Evolutionary conservation across 2,329 filamentous ascomycete genomes (phyloP), one percentile per base, ranked within the genome.

Genomic region (Arthrobotrys iridis): DNA sequence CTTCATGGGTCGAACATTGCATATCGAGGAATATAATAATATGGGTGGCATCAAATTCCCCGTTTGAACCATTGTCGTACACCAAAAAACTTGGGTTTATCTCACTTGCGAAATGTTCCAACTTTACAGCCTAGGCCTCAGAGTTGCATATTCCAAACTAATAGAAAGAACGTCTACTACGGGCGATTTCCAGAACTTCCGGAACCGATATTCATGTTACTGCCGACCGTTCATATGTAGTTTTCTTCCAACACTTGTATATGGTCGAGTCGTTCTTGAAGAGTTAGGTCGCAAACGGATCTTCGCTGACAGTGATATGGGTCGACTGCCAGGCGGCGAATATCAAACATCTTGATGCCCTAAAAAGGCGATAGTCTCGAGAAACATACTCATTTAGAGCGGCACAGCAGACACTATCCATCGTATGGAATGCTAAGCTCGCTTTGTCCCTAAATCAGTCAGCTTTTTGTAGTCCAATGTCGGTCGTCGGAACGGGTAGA

Each of bases 261-360:
- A n/a, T n/a, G n/a, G n/a, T n/a, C n/a, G 24, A 43, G 45, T n/a
- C 46, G 43, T 48, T 30, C 48, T 70, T 37, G 45, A 68, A 68
- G 22, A 43, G 55, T 59, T 43, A 41, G 30, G 35, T 59, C 35
- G 22, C 33, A 43, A 45, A 30, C 57, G 24, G 65, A 62, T 71
- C 58, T 52, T 62, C 55, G 57, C 35, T 40, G 60, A 33, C 20
- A 15, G n/a, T 46, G 30, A 22, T n/a, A 55, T 59, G 40, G 30
- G 40, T 28, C 35, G 26, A 22, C 11, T 7, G 35, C 35, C 5
- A 40, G 28, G 55, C 26, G 24, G 41, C 30, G 65, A 62, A 55
- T n/a, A 71, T 40, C 66, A 71, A 71, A 57, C 66, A 41, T 64
- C 48, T 26, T 55, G 20, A 40, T 58, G 24, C 18, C 58, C 66